phyloP scores from a whole-genome alignment of 148 eudicot species.

The Rhododendron molle region DNA sequence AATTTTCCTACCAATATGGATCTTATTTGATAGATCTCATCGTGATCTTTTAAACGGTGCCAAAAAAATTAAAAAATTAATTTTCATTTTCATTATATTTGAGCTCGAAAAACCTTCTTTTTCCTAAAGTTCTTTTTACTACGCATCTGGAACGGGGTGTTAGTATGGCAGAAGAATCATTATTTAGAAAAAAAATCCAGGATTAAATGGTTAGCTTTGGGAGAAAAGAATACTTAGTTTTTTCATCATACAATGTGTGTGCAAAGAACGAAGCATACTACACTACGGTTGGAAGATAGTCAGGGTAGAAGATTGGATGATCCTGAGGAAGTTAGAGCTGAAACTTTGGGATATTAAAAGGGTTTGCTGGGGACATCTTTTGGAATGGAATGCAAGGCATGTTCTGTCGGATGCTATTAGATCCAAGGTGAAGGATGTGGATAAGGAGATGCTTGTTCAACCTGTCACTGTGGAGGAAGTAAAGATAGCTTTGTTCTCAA shows the following conservation, averaged over 20 bases:
- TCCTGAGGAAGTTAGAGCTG: not conserved
- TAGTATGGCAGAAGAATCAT: too few relatives aligned
- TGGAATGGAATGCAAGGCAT: not conserved
- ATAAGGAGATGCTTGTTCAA: not conserved
- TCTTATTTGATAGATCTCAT: too few relatives aligned
- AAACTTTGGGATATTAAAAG: not conserved
- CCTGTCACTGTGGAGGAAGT: not conserved
- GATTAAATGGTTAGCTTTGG: not conserved
- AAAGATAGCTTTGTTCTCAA: too few relatives aligned
- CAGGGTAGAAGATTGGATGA: not conserved
- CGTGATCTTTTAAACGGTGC: too few relatives aligned
- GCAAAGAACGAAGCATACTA: not conserved
- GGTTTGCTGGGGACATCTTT: not conserved
- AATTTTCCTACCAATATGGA: too few relatives aligned
- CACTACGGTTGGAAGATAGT: not conserved
- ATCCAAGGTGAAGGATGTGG: not conserved
- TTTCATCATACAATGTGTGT: not conserved
- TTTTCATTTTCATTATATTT: too few relatives aligned
- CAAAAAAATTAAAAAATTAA: too few relatives aligned
- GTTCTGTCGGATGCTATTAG: not conserved
- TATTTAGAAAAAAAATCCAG: too few relatives aligned
- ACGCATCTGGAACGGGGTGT: too few relatives aligned
- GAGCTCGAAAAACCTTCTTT: too few relatives aligned
- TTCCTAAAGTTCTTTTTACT: too few relatives aligned
- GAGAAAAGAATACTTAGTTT: not conserved